phyloP scores from a whole-genome alignment of 257 asterid genomes.

The Catharanthus roseus region DNA sequence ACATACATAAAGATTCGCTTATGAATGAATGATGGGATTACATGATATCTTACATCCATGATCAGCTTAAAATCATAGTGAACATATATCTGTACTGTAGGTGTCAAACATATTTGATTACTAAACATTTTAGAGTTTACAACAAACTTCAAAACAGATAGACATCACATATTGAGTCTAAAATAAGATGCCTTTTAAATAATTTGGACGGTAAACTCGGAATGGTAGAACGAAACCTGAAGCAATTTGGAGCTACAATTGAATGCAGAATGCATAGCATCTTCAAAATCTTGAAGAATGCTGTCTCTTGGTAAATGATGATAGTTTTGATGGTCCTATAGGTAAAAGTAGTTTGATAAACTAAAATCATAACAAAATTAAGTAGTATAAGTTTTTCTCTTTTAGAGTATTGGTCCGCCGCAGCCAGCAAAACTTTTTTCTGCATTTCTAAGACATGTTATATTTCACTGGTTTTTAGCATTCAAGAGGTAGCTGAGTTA shows the following conservation, averaged over 20 bases:
- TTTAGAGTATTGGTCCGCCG: background rate
- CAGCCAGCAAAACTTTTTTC: background rate
- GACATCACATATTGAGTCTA: background rate
- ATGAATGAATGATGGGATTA: too few species aligned
- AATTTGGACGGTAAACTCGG: background rate
- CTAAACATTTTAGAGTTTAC: background rate
- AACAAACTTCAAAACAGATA: background rate
- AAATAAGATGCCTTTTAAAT: background rate
- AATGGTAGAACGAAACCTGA: background rate
- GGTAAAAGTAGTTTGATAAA: background rate
- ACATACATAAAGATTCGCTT: too few species aligned
- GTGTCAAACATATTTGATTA: too few species aligned
- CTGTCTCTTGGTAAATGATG: background rate
- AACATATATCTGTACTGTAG: background rate
- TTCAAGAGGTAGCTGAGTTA: background rate
- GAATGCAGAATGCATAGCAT: background rate
- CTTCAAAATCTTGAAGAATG: background rate
- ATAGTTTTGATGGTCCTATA: background rate
- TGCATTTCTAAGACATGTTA: background rate
- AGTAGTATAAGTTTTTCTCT: background rate
- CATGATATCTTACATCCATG: too few species aligned
- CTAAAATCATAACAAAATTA: background rate
- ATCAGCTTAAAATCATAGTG: background rate
- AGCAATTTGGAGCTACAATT: background rate
- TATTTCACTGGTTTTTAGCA: background rate